Evolutionary conservation across 2,329 filamentous ascomycete genomes (phyloP), one percentile per base, ranked within the genome.

Genomic region (Exophiala aquamarina): DNA sequence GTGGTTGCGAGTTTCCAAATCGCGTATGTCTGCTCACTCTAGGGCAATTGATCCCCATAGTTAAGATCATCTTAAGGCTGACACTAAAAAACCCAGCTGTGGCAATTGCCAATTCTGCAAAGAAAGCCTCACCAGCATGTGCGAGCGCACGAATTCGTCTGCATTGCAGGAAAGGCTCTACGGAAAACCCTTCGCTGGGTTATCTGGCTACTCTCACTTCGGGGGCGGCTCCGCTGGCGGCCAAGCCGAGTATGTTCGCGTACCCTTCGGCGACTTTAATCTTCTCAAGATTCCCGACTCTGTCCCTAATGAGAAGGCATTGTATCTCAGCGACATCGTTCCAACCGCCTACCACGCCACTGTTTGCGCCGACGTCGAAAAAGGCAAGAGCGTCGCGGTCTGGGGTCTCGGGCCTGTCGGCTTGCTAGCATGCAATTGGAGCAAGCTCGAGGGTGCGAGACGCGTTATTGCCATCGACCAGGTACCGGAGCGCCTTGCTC

Each of bases 161-260:
- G 82, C 77, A 0, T 75, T 81, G 34, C 77, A 78, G 53, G 83
- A 86, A 55, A 81, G 77, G 40, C 84, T 94, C 81, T 93, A 92
- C 61, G 89, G 89, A 10, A 81, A 82, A 2, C 76, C 81, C 39
- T 90, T 87, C 4, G 77, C 87, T 1, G 89, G 80, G 61, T 82
- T 87, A 50, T 86, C 86, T 60, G 83, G 84, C 2, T 87, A 86
- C 61, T 82, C 79, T 3, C 83, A 71, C 44, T 87, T 94, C 61
- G 89, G 87, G 0, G 89, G 88, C 4, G 89, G 89, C 0, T 94
- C 92, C 61, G 88, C 88, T 1, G 89, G 89, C 36, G 89, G 89
- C 0, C 89, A 94, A 66, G 86, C 89, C 3, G 90, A 95, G 69
- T 94, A 89, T 61, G 84, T 90, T 1, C 80, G 89, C 7, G 87